Base-by-base conservation (phyloP, 1,139 yeast genomes). In the Yamadazyma epiphylla region DNA sequence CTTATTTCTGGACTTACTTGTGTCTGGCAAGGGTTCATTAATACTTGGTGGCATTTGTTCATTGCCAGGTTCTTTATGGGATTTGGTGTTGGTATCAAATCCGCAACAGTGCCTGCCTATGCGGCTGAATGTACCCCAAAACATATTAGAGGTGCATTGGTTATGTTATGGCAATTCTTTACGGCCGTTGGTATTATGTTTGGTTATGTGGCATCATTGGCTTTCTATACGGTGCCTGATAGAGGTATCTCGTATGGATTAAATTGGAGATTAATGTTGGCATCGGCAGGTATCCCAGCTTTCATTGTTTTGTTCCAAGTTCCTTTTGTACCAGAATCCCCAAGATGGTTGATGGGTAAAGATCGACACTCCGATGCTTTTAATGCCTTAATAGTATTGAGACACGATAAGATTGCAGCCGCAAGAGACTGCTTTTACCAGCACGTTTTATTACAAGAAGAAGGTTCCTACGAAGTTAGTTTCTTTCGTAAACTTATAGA, bases 41-140 rank as follows among this genome's bases (percentile, higher is more conserved):
- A 80, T 47, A 70, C 49, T 33, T 85, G 94, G 94, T 80, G 70
- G 57, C 89, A 83, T 51, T 65, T 85, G 41, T 79, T 85, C 46
- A 73, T 81, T 42, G 83, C 91, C 23, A 64, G 95, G 41, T 73
- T 82, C 45, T 58, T 51, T 27, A 45, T 51, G 14, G 56, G 56
- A 24, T 28, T 51, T 13, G 55, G 45, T 15, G 54, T 51, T 14
- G 56, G 56, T 16, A 36, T 40, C 15, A 38, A 49, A 15, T 48
- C 55, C 11, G 50, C 48, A 39, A 39, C 48, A 22, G 51, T 48
- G 6, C 56, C 56, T 12, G 38, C 49, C 26, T 45, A 46, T 30
- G 41, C 47, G 36, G 42, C 49, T 21, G 53, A 48, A 32, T 38
- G 43, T 11, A 42, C 48, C 8, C 49, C 49, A 19, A 76, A 87